Evolutionary conservation across 1,284 basidiomycete genomes (phyloP).

Genomic region (Boletellus deceptivus): DNA sequence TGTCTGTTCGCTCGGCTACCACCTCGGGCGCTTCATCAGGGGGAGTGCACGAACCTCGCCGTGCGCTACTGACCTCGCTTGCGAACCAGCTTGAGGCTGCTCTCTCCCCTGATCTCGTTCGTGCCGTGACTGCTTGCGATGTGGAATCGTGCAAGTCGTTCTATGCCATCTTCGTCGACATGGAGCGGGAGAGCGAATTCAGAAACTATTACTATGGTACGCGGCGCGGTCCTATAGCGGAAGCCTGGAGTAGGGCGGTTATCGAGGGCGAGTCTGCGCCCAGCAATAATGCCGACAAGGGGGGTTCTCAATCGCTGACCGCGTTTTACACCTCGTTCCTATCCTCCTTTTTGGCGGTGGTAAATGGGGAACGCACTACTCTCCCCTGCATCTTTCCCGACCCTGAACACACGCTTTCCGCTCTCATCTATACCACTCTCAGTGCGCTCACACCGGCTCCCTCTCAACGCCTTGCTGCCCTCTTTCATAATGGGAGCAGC

Average conservation of each 20-base stretch:
- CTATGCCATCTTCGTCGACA: slow-evolving; percentile 84
- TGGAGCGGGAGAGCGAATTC: slow-evolving; percentile 88
- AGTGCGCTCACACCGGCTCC: slow-evolving; percentile 79
- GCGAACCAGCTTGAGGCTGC: slow-evolving; percentile 93
- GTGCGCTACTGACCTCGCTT: slow-evolving; percentile 81
- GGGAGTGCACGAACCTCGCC: slow-evolving; percentile 68
- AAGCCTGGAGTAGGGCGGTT: slow-evolving; percentile 63
- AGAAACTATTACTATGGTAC: slow-evolving; percentile 91
- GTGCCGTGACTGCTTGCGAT: slow-evolving; percentile 77
- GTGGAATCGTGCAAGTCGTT: slow-evolving; percentile 71
- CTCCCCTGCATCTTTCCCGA: slow-evolving; percentile 83
- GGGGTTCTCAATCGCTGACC: slow-evolving; percentile 44
- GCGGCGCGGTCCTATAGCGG: slow-evolving; percentile 60
- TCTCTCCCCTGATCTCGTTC: slow-evolving; percentile 81
- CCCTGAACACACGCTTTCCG: slow-evolving; percentile 68
- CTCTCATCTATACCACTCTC: slow-evolving; percentile 78
- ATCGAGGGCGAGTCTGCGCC: slow-evolving; percentile 40
- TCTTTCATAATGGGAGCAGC: slow-evolving; percentile 61
- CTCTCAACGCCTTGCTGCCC: slow-evolving; percentile 67
- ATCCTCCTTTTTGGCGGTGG: slow-evolving; percentile 58
- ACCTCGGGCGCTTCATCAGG: slow-evolving; percentile 12
- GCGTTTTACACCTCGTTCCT: slow-evolving; percentile 78
- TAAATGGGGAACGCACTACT: slow-evolving; percentile 70
- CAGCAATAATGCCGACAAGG: slow-evolving; percentile 23
- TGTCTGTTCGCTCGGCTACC: slow-evolving; percentile 87